phyloP scores from a whole-genome alignment of 768 basidiomycete species.

The Auriscalpium vulgare region DNA sequence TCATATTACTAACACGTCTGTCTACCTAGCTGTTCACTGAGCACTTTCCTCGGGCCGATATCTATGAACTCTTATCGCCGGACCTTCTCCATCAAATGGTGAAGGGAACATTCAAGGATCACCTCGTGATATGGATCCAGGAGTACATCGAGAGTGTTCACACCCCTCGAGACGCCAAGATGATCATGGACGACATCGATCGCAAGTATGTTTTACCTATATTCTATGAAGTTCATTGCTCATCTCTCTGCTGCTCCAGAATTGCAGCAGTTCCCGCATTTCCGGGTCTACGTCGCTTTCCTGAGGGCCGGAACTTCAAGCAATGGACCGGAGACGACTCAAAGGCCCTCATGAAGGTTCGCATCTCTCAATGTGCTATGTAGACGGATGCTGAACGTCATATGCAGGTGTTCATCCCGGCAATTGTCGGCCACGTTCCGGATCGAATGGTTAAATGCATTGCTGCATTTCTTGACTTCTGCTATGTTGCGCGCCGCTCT shows the following conservation, averaged over 20 bases:
- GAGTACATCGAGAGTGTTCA: conserved; percentile 1
- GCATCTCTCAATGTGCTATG: too few relatives aligned
- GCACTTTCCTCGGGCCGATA: neutral
- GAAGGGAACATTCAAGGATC: conserved; percentile 14
- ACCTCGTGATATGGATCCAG: conserved; percentile 16
- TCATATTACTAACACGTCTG: neutral
- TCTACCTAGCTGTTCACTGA: conserved; percentile 13
- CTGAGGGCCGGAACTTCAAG: conserved; percentile 17
- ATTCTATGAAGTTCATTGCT: neutral
- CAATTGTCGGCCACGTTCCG: too few relatives aligned
- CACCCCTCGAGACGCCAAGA: neutral
- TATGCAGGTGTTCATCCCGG: too few relatives aligned
- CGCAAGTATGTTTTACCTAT: conserved; percentile 2
- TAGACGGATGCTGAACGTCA: too few relatives aligned
- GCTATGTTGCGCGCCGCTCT: too few relatives aligned
- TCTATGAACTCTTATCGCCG: too few relatives aligned
- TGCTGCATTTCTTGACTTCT: too few relatives aligned
- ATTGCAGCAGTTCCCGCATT: too few relatives aligned
- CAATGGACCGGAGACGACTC: conserved; percentile 23
- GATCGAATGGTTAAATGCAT: too few relatives aligned
- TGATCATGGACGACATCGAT: conserved; percentile 14
- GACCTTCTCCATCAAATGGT: too few relatives aligned
- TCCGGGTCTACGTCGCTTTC: too few relatives aligned
- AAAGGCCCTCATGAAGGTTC: conserved; percentile 22
- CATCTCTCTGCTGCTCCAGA: conserved; percentile 1